A percentile compares a stretch with the other conserved stretches of the same genome.
Evolutionary conservation across 345 rosid genomes (phyloP).

Genomic region (Lepidium africanum): DNA sequence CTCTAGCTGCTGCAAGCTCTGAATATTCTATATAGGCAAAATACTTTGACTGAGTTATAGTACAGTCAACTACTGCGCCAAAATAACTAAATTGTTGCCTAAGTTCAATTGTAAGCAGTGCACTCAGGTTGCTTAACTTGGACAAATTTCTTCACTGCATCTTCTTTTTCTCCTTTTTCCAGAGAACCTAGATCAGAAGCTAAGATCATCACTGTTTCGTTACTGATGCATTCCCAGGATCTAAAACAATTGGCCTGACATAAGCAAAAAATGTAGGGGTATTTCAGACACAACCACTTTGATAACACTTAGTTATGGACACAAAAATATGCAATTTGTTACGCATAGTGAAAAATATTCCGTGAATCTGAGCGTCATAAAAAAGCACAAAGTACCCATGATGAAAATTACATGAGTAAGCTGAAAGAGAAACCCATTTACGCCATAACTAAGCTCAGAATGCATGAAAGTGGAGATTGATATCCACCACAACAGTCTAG

Average conservation of each 20-base stretch:
- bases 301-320: slow-evolving; percentile 1
- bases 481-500: background rate
- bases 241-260: slow-evolving; percentile 86
- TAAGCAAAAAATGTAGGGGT: background rate
- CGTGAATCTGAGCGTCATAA: background rate
- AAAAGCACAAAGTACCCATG: slow-evolving; percentile 3
- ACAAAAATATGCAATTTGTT: slow-evolving; percentile 2
- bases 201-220: slow-evolving; percentile 57
- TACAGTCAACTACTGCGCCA: slow-evolving; percentile 82
- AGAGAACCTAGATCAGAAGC: slow-evolving; percentile 44
- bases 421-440: background rate
- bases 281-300: slow-evolving; percentile 12
- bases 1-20: slow-evolving; percentile 94
- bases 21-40: slow-evolving; percentile 88
- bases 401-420: background rate
- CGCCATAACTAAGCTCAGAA: slow-evolving; percentile 2
- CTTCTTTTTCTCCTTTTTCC: slow-evolving; percentile 49
- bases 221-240: slow-evolving; percentile 71
- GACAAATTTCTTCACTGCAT: slow-evolving; percentile 63
- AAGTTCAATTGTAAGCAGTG: slow-evolving; percentile 81
- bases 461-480: slow-evolving; percentile 6
- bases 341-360: background rate
- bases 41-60: slow-evolving; percentile 80
- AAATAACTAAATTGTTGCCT: slow-evolving; percentile 87
- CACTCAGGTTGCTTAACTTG: slow-evolving; percentile 98